Percentiles rank a stretch among this genome's conserved stretches.
Conservation (phyloP, 768 basidiomycete genomes). For the Boletus barrowsii region DNA sequence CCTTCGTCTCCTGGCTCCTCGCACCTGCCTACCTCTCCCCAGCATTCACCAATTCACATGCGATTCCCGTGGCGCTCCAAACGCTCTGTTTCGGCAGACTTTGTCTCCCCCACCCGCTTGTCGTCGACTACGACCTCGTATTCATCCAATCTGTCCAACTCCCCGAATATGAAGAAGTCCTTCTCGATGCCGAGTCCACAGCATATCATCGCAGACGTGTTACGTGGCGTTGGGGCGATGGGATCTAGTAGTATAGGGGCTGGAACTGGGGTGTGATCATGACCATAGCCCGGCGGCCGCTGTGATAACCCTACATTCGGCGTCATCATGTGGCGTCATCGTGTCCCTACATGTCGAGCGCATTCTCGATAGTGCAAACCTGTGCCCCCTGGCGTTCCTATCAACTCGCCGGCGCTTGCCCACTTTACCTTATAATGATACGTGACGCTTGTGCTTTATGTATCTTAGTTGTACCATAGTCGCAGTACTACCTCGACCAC, state of each 20-base stretch:
- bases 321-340: too few species aligned
- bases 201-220: conserved; percentile 35
- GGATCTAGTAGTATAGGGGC: neutral
- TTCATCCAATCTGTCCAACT: conserved; percentile 3
- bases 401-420: neutral
- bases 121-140: neutral
- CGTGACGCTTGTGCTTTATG: neutral
- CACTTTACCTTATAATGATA: neutral
- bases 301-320: too few species aligned
- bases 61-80: conserved; percentile 11
- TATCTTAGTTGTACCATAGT: neutral
- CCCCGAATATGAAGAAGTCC: conserved; percentile 12
- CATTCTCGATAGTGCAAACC: too few species aligned
- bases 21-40: neutral
- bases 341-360: too few species aligned
- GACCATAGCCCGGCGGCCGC: too few species aligned
- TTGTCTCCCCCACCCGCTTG: neutral
- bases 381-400: too few species aligned
- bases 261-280: neutral
- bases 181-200: conserved; percentile 15
- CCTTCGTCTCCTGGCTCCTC: neutral
- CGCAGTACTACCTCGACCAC: neutral
- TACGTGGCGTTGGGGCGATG: conserved; percentile 44
- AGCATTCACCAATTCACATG: neutral
- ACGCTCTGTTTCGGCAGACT: conserved; percentile 4